Evolutionary conservation across 805 yeast species (phyloP), one percentile per base, ranked within the genome.

Genomic region (Lipomyces lipofer): DNA sequence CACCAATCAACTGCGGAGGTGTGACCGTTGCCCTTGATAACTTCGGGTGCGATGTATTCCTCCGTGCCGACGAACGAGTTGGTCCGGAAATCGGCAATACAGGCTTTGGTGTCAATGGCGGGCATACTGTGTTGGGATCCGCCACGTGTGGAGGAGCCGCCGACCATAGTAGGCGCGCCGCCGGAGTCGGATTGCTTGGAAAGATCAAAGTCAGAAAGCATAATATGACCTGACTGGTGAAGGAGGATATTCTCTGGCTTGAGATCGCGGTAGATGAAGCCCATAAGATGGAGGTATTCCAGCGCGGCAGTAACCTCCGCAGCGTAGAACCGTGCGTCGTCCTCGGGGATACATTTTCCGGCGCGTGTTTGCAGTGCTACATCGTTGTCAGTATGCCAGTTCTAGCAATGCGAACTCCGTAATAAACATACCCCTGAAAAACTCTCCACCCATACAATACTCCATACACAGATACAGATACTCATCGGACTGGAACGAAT

Each of bases 1-100:
- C 99, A 94, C 99, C 99, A 94, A 70, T 94, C 99, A 15, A 94
- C 99, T 0, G 98, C 97, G 6, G 92, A 85, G 0, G 98, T 92
- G 66, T 94, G 99, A 1, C 99, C 99, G 64, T 91, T 88, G 1
- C 98, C 98, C 69, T 94, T 77, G 51, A 94, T 94, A 3, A 94
- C 99, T 67, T 94, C 99, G 0, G 99, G 99, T 0, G 99, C 98
- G 65, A 94, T 90, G 69, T 94, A 94, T 68, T 94, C 99, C 68
- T 94, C 99, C 0, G 99, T 94, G 1, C 99, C 99, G 32, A 94
- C 99, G 75, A 94, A 94, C 0, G 98, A 91, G 70, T 94, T 95
- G 1, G 99, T 94, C 65, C 98, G 77, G 71, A 95, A 94, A 10
- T 96, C 96, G 67, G 92, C 96, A 42, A 90, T 89, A 65, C 97